These are phyloP conservation scores for Collybiopsis confluens DNA, from an alignment of 768 basidiomycete species.

Conservation along the genomic window DNA sequence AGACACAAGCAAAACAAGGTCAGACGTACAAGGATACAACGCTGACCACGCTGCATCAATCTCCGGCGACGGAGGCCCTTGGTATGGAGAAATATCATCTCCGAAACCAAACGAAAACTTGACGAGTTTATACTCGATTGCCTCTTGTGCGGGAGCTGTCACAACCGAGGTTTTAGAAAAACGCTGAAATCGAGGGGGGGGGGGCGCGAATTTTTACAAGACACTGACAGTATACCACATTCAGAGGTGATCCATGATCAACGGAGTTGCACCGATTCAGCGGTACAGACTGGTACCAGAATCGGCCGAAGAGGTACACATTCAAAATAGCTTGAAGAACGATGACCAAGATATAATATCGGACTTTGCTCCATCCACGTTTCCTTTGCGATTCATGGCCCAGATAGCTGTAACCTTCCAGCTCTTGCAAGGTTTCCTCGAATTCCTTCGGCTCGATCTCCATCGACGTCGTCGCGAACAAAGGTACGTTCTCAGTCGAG, in stretches of 20 bases:
- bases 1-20: neutral
- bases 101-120: neutral
- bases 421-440: neutral
- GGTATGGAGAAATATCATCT: neutral
- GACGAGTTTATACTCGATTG: neutral
- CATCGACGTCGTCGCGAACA: neutral
- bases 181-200: neutral
- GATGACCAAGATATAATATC: neutral
- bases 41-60: neutral
- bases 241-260: neutral
- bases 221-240: neutral
- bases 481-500: neutral
- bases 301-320: neutral
- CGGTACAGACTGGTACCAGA: neutral
- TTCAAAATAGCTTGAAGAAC: neutral
- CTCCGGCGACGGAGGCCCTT: neutral
- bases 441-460: neutral
- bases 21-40: slow-evolving; percentile 1
- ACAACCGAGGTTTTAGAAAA: neutral
- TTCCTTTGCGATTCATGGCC: neutral
- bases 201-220: too few species aligned
- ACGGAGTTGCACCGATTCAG: neutral
- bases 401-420: neutral
- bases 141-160: neutral
- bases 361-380: neutral